These are phyloP conservation scores for Harringtonia aguacate DNA, from an alignment of 2,329 filamentous ascomycete genomes.

Conservation along the genomic window DNA sequence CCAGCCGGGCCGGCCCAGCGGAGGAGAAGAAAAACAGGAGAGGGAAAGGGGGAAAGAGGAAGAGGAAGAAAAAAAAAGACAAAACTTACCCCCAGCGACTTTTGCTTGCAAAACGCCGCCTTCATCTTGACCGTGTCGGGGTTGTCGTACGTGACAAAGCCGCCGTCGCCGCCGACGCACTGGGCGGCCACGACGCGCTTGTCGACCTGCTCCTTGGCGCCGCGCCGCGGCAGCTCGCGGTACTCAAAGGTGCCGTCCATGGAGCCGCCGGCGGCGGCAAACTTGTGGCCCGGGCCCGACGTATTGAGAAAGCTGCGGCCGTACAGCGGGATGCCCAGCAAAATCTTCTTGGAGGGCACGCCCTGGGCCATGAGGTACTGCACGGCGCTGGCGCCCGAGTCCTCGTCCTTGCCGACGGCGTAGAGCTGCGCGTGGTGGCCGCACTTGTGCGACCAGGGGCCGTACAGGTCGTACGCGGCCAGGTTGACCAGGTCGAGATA, in stretches of 20 bases:
- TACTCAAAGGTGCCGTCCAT: conserved; percentile 68
- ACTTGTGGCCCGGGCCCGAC: conserved; percentile 52
- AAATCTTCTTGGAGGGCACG: conserved; percentile 59
- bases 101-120: conserved; percentile 60
- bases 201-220: conserved; percentile 57
- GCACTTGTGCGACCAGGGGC: conserved; percentile 54
- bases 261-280: conserved; percentile 37
- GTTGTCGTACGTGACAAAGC: conserved; percentile 73
- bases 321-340: conserved; percentile 66
- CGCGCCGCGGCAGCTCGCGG: conserved; percentile 50
- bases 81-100: conserved; percentile 50
- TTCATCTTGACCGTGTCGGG: conserved; percentile 66
- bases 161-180: conserved; percentile 62
- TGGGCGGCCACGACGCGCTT: conserved; percentile 57
- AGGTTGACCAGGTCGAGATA: conserved; percentile 69
- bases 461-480: conserved; percentile 72
- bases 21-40: not conserved
- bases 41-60: not conserved
- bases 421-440: conserved; percentile 73
- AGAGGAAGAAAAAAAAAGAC: not conserved
- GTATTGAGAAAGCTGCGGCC: conserved; percentile 64
- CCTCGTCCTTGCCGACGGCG: conserved; percentile 45
- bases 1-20: too few relatives aligned
- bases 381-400: conserved; percentile 57
- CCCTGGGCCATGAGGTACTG: conserved; percentile 54